Evolutionary conservation across 2,329 filamentous ascomycete species (phyloP).

Genomic region (Epicoccum sorghinum): DNA sequence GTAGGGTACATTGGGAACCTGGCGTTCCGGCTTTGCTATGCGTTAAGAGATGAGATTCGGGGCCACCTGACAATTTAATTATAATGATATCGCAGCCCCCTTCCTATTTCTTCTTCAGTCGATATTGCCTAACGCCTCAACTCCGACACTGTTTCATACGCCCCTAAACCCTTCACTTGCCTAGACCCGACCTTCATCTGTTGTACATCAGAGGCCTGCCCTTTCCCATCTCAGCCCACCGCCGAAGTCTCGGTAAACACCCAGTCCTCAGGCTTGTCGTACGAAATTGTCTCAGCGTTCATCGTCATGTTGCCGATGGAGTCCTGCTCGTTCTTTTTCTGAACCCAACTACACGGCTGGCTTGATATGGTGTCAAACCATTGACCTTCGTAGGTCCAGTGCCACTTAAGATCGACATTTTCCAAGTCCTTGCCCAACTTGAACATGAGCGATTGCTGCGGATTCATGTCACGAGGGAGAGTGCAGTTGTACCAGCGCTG

Average conservation of each 20-base stretch:
- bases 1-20: constrained; percentile 31
- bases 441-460: background rate
- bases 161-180: background rate
- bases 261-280: constrained; percentile 9
- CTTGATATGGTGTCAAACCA: constrained; percentile 1
- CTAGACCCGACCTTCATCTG: too few relatives aligned
- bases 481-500: background rate
- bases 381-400: background rate
- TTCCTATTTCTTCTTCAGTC: constrained; percentile 8
- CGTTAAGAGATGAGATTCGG: constrained; percentile 35
- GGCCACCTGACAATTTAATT: constrained; percentile 43
- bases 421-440: background rate
- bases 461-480: too few relatives aligned
- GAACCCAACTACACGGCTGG: constrained; percentile 17
- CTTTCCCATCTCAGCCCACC: constrained; percentile 1
- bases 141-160: background rate
- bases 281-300: constrained; percentile 8
- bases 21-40: constrained; percentile 34
- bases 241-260: constrained; percentile 5
- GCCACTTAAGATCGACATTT: background rate
- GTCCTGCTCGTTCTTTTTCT: background rate
- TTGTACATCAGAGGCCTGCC: background rate
- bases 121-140: background rate
- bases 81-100: constrained; percentile 28
- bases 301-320: constrained; percentile 19